Base-by-base conservation (phyloP, 352 stramenopile genomes). In the Globisporangium cylindrosporum region DNA sequence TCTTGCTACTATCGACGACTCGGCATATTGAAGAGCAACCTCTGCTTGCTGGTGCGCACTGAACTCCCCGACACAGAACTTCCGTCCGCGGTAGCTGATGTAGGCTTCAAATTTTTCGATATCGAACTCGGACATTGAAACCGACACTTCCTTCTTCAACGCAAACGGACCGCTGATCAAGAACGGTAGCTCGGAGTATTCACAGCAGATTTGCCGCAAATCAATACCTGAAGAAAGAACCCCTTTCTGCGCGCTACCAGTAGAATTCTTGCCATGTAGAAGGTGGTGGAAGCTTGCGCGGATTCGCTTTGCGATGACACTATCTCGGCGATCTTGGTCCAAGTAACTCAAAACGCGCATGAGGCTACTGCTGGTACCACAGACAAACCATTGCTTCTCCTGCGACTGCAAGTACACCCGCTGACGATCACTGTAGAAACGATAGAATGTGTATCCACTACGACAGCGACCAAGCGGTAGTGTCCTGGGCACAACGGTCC, bases 401-500 rank as follows among this genome's bases (percentile, higher is more conserved):
- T 74, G 48, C 20, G 82, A 88, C 56, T 79, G 59, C 20, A 88
- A 60, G 41, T 86, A 95, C 12, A 95, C 63, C 22, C 75, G 74
- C 3, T 77, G 61, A 6, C 71, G 68, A 68, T 93, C 86, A 43
- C 82, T 78, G 41, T 75, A 82, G 56, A 94, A 94, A 4, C 78
- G 81, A 54, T 90, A 92, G 59, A 89, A 93, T 4, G 62, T 64
- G 49, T 83, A 90, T 1, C 72, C 76, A 14, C 75, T 57, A 0
- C 76, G 78, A 61, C 80, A 92, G 18, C 80, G 87, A 1, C 86
- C 86, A 36, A 92, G 73, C 12, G 77, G 67, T 20, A 88, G 49
- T 12, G 79, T 91, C 63, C 88, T 75, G 25, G 88, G 88, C 27
- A 92, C 78, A 38, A 93, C 70, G 6, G 74, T 66, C 66, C 72